Evolutionary conservation across 805 yeast species (phyloP).

Genomic region (Saturnispora sekii): DNA sequence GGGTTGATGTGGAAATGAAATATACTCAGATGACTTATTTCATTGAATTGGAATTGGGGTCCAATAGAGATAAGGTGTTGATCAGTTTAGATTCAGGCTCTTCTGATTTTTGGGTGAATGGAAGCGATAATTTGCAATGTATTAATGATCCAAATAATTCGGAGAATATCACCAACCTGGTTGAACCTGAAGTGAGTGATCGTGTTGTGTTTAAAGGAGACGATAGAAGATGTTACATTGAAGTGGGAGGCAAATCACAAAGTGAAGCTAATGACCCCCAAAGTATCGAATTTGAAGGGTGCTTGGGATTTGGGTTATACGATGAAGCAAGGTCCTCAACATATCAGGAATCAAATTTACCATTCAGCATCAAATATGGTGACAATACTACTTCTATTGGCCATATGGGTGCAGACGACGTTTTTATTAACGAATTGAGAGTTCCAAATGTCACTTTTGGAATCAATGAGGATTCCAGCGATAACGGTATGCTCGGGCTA

Average conservation of each 20-base stretch:
- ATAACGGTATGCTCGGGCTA: slow-evolving; percentile 62
- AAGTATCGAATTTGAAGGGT: slow-evolving; percentile 12
- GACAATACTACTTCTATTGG: slow-evolving; percentile 36
- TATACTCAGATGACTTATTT: slow-evolving; percentile 23
- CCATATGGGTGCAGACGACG: slow-evolving; percentile 45
- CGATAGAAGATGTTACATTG: neutral
- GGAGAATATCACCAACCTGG: no score
- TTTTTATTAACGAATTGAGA: slow-evolving; percentile 36
- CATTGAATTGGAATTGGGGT: slow-evolving; percentile 38
- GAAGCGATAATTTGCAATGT: slow-evolving; percentile 6
- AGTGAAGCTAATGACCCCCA: neutral
- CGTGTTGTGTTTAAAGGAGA: neutral
- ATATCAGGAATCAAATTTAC: slow-evolving; percentile 15
- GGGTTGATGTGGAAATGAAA: neutral
- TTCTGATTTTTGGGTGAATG: slow-evolving; percentile 52
- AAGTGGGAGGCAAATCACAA: neutral
- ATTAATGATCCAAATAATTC: neutral
- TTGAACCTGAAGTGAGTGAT: neutral
- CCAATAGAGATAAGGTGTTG: slow-evolving; percentile 39
- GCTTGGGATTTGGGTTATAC: slow-evolving; percentile 34
- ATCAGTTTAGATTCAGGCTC: slow-evolving; percentile 61
- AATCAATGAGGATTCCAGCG: slow-evolving; percentile 47
- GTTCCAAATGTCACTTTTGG: slow-evolving; percentile 53
- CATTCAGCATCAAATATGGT: slow-evolving; percentile 31
- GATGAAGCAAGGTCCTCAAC: slow-evolving; percentile 28